phyloP scores from a whole-genome alignment of 2,329 filamentous ascomycete genomes.

The Penicillium sclerotiorum region DNA sequence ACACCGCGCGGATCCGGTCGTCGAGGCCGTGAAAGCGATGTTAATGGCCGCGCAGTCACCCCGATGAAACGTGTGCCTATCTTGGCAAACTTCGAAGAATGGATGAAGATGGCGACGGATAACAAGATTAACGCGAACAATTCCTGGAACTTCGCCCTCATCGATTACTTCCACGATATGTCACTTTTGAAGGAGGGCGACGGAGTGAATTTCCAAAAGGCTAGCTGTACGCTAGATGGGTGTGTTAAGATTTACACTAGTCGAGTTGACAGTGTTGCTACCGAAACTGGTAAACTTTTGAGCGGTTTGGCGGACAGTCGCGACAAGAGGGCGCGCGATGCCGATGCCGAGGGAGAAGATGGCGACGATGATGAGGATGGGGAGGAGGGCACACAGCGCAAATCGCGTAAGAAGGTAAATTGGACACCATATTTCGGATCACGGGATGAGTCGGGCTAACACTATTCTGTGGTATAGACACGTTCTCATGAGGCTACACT shows the following conservation, averaged over 20 bases:
- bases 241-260: constrained; percentile 99
- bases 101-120: constrained; percentile 99
- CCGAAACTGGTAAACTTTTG: constrained; percentile 91
- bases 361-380: constrained; percentile 66
- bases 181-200: constrained; percentile 94
- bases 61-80: constrained; percentile 96
- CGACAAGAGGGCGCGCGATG: constrained; percentile 69
- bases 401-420: constrained; percentile 73
- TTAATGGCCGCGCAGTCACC: constrained; percentile 74
- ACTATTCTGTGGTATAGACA: constrained; percentile 43
- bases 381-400: constrained; percentile 53
- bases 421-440: too few relatives aligned
- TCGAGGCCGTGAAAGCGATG: constrained; percentile 49
- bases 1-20: constrained; percentile 50
- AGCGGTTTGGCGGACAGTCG: constrained; percentile 82
- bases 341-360: constrained; percentile 63
- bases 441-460: too few relatives aligned
- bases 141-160: constrained; percentile 99
- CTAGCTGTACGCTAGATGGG: constrained; percentile 93
- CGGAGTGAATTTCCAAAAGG: constrained; percentile 97
- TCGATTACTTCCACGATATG: constrained; percentile 99
- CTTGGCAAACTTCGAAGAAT: constrained; percentile 97
- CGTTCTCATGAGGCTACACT: constrained; percentile 91
- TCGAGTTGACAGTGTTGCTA: constrained; percentile 95
- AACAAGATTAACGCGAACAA: constrained; percentile 99